Percentiles rank a stretch among this genome's conserved stretches.
Conservation (phyloP, 495 filamentous ascomycete genomes). For the Podospora pseudopauciseta region DNA sequence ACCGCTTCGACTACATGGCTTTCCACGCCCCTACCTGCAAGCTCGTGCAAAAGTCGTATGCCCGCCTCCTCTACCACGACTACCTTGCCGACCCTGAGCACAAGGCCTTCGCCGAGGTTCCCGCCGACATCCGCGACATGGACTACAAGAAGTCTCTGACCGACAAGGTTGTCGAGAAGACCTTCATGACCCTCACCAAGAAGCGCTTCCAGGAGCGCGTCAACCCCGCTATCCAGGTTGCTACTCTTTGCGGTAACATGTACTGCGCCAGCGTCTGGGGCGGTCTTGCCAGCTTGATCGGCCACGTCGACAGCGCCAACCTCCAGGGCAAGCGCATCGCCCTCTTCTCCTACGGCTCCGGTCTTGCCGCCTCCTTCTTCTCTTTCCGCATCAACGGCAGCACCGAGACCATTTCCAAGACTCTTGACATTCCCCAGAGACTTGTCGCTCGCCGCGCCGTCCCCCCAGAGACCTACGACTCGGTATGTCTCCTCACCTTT, state of each 20-base stretch:
- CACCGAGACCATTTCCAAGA: constrained; percentile 70
- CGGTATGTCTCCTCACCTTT: constrained; percentile 43
- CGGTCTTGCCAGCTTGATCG: constrained; percentile 72
- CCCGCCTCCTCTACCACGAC: constrained; percentile 94
- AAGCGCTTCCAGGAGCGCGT: constrained; percentile 91
- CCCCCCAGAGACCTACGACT: constrained; percentile 80
- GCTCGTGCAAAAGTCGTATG: constrained; percentile 92
- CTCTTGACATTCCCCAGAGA: constrained; percentile 73
- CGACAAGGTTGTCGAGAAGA: constrained; percentile 95
- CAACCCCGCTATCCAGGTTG: constrained; percentile 75
- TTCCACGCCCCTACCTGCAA: constrained; percentile 99
- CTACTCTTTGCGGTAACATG: constrained; percentile 98
- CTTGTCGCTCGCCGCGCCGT: constrained; percentile 69
- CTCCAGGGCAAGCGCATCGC: constrained; percentile 83
- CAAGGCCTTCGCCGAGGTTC: constrained; percentile 78
- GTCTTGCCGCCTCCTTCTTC: constrained; percentile 86
- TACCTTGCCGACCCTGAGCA: constrained; percentile 74
- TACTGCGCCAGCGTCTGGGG: constrained; percentile 94
- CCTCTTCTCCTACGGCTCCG: constrained; percentile 93
- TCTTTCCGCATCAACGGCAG: constrained; percentile 78
- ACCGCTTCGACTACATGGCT: constrained; percentile 92
- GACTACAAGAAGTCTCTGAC: constrained; percentile 80
- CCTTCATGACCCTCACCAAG: constrained; percentile 89
- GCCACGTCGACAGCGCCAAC: constrained; percentile 61
- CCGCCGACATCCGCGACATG: constrained; percentile 78